Conservation (phyloP, 805 yeast genomes). For the Metschnikowia dekortorum region DNA sequence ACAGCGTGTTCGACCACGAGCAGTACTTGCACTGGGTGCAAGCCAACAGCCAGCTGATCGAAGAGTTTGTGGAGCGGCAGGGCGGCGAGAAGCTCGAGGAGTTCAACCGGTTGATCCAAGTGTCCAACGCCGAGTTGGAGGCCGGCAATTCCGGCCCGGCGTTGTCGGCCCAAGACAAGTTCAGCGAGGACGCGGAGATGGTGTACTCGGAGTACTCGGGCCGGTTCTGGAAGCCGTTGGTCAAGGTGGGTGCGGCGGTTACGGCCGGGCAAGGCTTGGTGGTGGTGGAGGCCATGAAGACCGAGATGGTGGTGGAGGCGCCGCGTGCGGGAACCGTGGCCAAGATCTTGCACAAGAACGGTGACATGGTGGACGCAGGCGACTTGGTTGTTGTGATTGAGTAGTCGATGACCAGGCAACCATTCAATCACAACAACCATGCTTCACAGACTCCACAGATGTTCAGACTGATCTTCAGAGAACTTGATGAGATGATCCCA, state of each 20-base stretch:
- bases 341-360: constrained; percentile 73
- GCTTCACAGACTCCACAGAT: too few relatives aligned
- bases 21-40: constrained; percentile 76
- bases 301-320: constrained; percentile 87
- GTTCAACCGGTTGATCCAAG: constrained; percentile 77
- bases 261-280: constrained; percentile 72
- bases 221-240: constrained; percentile 91
- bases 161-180: constrained; percentile 46
- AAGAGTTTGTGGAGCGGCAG: constrained; percentile 60
- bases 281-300: constrained; percentile 97
- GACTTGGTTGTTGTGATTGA: constrained; percentile 84
- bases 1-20: constrained; percentile 77
- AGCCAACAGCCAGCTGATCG: constrained; percentile 68
- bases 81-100: constrained; percentile 81
- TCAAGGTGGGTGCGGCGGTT: constrained; percentile 71
- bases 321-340: constrained; percentile 66
- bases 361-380: constrained; percentile 97
- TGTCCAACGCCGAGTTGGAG: constrained; percentile 70
- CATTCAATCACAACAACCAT: too few relatives aligned
- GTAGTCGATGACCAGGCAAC: constrained; percentile 11
- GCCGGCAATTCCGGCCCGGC: constrained; percentile 43
- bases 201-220: constrained; percentile 97
- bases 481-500: too few relatives aligned
- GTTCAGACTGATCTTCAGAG: too few relatives aligned
- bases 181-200: constrained; percentile 73